Base-by-base conservation (phyloP, 768 basidiomycete species). In the Agaricus sinodeliciosus region DNA sequence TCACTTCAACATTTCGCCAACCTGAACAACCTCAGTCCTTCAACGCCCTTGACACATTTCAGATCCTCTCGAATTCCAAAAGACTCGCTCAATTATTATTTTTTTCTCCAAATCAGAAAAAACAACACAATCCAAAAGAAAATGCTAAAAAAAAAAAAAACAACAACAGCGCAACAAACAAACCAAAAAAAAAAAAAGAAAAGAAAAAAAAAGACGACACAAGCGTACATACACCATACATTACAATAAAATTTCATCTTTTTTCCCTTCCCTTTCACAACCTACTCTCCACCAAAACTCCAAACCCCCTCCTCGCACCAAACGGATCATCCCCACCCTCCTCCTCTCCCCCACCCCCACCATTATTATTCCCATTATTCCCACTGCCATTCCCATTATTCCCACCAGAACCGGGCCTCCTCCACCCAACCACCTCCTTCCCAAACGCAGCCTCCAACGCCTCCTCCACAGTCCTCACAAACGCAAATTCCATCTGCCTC, bases 361-460 rank as follows among this genome's bases (percentile, higher is more conserved):
- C n/a, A n/a, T n/a, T n/a, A n/a, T n/a, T n/a, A n/a, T n/a, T n/a
- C n/a, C n/a, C n/a, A n/a, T n/a, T n/a, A n/a, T n/a, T n/a, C n/a
- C n/a, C n/a, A n/a, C n/a, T n/a, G n/a, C n/a, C n/a, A n/a, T n/a
- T n/a, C n/a, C n/a, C n/a, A n/a, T n/a, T 28, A 43, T 40, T 45
- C 7, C 28, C 3, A 3, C 40, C 43, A 42, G 31, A 36, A 36
- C 51, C 28, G 5, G 73, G 65, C 56, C 75, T 73, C 51, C 82
- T 74, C 88, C 88, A 89, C 16, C 72, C 77, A 36, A 90, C 69
- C 27, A 73, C 74, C 18, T 80, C 80, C 62, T 80, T 76, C 13
- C 90, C 90, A 61, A 94, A 93, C 9, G 89, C 90, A 1, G 84
- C 90, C 47, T 90, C 85, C 31, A 94, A 70, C 1, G 84, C 90